Percentiles rank a stretch among this genome's conserved stretches.
Evolutionary conservation across 495 filamentous ascomycete genomes (phyloP).

Genomic region (Daldinia concentrica): DNA sequence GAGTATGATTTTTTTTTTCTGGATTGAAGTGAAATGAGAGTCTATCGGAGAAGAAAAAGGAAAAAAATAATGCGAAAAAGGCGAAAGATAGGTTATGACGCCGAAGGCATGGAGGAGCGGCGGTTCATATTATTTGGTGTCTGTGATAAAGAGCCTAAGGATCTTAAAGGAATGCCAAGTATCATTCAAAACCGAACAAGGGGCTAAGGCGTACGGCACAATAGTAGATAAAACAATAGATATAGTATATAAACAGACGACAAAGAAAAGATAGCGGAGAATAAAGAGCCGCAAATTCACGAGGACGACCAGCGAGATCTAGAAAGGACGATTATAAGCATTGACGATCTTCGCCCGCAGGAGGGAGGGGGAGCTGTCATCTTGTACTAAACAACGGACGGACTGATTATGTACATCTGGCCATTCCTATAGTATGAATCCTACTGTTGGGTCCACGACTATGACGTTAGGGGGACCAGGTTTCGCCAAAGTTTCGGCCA

Average conservation of each 20-base stretch:
- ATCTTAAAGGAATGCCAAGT: constrained; percentile 30
- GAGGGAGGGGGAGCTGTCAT: constrained; percentile 32
- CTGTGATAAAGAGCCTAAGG: constrained; percentile 37
- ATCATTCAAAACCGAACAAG: constrained; percentile 31
- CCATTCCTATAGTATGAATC: background rate
- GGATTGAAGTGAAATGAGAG: constrained; percentile 21
- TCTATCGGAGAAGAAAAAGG: constrained; percentile 17
- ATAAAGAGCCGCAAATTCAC: constrained; percentile 37
- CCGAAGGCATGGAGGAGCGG: constrained; percentile 22
- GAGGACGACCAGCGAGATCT: constrained; percentile 31
- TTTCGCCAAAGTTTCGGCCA: constrained; percentile 35
- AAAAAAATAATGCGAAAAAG: constrained; percentile 24
- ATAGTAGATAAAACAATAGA: constrained; percentile 29
- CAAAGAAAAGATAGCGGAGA: constrained; percentile 35
- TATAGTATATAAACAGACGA: constrained; percentile 11
- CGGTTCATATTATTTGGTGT: constrained; percentile 41
- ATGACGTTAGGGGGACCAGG: constrained; percentile 21
- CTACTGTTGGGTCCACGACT: constrained; percentile 1
- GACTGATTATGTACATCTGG: constrained; percentile 13
- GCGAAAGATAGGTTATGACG: constrained; percentile 22
- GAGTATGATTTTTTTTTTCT: constrained; percentile 7
- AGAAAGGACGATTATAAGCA: constrained; percentile 26
- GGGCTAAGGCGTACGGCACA: constrained; percentile 11
- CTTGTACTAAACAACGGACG: constrained; percentile 37
- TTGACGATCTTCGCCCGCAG: constrained; percentile 35